phyloP scores from a whole-genome alignment of 352 stramenopile species.

The Pythium sp. region DNA sequence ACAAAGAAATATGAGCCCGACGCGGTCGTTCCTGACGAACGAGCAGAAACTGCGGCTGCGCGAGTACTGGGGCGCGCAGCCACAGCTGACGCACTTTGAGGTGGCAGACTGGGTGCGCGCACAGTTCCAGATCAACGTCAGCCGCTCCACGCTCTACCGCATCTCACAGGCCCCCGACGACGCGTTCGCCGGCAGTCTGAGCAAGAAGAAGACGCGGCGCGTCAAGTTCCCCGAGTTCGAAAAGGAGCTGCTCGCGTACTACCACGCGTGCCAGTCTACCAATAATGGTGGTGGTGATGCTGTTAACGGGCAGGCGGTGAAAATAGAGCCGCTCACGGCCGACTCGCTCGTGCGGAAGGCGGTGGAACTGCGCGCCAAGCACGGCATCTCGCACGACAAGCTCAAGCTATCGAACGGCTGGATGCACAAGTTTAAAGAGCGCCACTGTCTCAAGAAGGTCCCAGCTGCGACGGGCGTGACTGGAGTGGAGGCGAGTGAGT shows the following conservation, averaged over 20 bases:
- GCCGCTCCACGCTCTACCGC: slow-evolving; percentile 47
- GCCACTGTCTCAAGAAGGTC: slow-evolving; percentile 16
- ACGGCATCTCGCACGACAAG: slow-evolving; percentile 29
- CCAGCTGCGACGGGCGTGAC: background rate
- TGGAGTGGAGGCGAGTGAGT: background rate
- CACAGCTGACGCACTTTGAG: slow-evolving; percentile 27
- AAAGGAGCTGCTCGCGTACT: slow-evolving; percentile 33
- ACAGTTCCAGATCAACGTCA: slow-evolving; percentile 30
- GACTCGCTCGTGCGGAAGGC: slow-evolving; percentile 30
- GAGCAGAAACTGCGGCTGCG: slow-evolving; percentile 41
- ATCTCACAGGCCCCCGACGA: slow-evolving; percentile 30
- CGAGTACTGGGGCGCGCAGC: slow-evolving; percentile 30
- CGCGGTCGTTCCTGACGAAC: slow-evolving; percentile 28
- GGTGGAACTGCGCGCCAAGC: slow-evolving; percentile 27
- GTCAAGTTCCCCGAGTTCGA: slow-evolving; percentile 49
- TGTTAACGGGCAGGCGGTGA: background rate
- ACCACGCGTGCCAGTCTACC: slow-evolving; percentile 13
- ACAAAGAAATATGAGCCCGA: slow-evolving; percentile 2
- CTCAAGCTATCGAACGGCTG: slow-evolving; percentile 50
- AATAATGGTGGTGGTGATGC: too few relatives aligned
- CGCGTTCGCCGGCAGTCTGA: slow-evolving; percentile 26
- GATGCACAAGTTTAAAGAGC: slow-evolving; percentile 45
- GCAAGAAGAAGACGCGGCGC: slow-evolving; percentile 33
- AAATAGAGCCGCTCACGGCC: slow-evolving; percentile 16
- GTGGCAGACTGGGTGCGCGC: slow-evolving; percentile 34